Evolutionary conservation across 164 flowering plant genomes (phyloP).

Genomic region (Liriodendron chinense): DNA sequence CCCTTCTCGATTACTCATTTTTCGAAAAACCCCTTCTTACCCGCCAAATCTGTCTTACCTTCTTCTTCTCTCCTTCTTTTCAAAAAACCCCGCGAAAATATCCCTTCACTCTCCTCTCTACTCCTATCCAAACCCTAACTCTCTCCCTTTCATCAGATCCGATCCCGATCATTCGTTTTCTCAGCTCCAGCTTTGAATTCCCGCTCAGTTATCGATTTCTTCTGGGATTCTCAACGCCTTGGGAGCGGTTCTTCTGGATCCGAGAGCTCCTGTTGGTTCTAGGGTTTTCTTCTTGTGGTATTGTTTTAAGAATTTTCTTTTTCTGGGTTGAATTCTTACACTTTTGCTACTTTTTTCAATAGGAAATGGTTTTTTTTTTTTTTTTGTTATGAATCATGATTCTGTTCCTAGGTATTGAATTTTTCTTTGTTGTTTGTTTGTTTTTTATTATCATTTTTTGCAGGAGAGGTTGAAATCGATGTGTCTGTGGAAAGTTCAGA

Average conservation of each 20-base stretch:
- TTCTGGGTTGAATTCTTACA: neutral
- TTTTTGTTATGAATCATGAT: neutral
- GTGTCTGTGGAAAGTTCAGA: conserved; percentile 7
- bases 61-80: neutral
- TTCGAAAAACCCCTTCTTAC: conserved; percentile 5
- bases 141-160: neutral
- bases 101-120: conserved; percentile 11
- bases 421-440: neutral
- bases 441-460: neutral
- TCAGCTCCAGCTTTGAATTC: neutral
- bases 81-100: neutral
- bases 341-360: neutral
- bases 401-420: neutral
- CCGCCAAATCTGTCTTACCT: conserved; percentile 3
- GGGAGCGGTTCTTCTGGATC: no score
- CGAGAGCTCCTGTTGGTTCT: neutral
- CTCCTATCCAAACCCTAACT: conserved; percentile 12
- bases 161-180: neutral
- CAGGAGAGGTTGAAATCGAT: conserved; percentile 5
- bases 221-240: neutral
- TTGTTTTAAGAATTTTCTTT: neutral
- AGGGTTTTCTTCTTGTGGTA: neutral
- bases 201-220: neutral
- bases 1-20: conserved; percentile 17
- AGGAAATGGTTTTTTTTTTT: neutral